These are phyloP conservation scores for Onygena corvina DNA, from an alignment of 2,329 filamentous ascomycete species.

Conservation along the genomic window DNA sequence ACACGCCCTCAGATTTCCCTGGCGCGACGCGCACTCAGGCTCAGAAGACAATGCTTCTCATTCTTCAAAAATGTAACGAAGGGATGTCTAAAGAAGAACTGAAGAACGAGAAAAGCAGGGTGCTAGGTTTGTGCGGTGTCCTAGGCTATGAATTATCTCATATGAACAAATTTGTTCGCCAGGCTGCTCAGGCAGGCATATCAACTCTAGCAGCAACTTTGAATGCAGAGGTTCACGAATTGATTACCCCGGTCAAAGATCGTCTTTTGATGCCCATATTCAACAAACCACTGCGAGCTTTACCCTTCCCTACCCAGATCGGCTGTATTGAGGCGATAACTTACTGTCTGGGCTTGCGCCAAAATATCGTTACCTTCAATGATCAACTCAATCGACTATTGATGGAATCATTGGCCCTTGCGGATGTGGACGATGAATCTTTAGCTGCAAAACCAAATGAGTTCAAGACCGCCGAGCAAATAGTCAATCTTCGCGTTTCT, in stretches of 20 bases:
- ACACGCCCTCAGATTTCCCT: conserved; percentile 88
- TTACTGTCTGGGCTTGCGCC: conserved; percentile 81
- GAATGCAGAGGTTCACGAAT: conserved; percentile 68
- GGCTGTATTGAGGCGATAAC: conserved; percentile 97
- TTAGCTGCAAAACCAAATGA: conserved; percentile 86
- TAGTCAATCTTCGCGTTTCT: conserved; percentile 79
- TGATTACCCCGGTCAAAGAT: conserved; percentile 83
- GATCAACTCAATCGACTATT: conserved; percentile 80
- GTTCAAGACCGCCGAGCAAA: conserved; percentile 88
- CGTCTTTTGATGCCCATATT: conserved; percentile 83
- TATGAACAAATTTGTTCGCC: conserved; percentile 89
- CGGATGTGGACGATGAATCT: conserved; percentile 87
- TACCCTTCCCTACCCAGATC: conserved; percentile 92
- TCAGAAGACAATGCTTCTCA: conserved; percentile 66
- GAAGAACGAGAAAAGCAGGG: conserved; percentile 51
- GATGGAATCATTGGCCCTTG: conserved; percentile 84
- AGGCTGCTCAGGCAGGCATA: conserved; percentile 70
- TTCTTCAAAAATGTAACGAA: conserved; percentile 68
- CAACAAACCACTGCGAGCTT: conserved; percentile 79
- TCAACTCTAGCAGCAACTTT: conserved; percentile 69
- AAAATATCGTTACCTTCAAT: conserved; percentile 81
- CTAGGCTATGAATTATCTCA: conserved; percentile 84
- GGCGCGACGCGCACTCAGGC: conserved; percentile 76
- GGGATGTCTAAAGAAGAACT: conserved; percentile 69
- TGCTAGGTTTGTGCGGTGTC: conserved; percentile 67